Conservation (phyloP, 2,329 filamentous ascomycete genomes). For the Davidsoniella eucalypti region DNA sequence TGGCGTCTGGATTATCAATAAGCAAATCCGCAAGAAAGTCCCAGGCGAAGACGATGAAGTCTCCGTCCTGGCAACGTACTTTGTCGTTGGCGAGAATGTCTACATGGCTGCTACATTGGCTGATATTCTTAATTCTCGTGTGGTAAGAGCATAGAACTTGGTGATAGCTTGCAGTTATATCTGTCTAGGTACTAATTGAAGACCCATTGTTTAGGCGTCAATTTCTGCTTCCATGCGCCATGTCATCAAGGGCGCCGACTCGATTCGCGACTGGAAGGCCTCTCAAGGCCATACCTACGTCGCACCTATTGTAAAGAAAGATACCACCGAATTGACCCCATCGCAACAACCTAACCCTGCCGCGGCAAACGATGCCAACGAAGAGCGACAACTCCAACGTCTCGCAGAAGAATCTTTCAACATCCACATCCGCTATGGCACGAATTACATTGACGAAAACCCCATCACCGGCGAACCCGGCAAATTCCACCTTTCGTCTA, state of each 20-base stretch:
- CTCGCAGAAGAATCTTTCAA: slow-evolving; percentile 41
- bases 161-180: neutral
- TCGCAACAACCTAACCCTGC: slow-evolving; percentile 11
- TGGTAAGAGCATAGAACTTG: slow-evolving; percentile 26
- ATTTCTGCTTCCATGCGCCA: slow-evolving; percentile 39
- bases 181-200: neutral
- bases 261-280: slow-evolving; percentile 37
- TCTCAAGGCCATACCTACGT: slow-evolving; percentile 36
- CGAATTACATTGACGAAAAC: slow-evolving; percentile 52
- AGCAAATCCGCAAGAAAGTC: slow-evolving; percentile 45
- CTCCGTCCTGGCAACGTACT: slow-evolving; percentile 42
- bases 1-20: slow-evolving; percentile 53
- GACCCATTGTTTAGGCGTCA: slow-evolving; percentile 25
- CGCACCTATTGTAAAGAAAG: slow-evolving; percentile 19
- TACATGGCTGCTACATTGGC: slow-evolving; percentile 48
- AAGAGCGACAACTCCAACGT: slow-evolving; percentile 26
- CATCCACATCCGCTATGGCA: slow-evolving; percentile 41
- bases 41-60: slow-evolving; percentile 41
- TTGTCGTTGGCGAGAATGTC: slow-evolving; percentile 48
- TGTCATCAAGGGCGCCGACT: slow-evolving; percentile 33
- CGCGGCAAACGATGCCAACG: slow-evolving; percentile 18
- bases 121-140: slow-evolving; percentile 41
- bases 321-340: slow-evolving; percentile 16
- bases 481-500: slow-evolving; percentile 47
- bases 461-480: slow-evolving; percentile 50